Conservation (phyloP, 208 protist species). For the Herpetomonas tarakana region DNA sequence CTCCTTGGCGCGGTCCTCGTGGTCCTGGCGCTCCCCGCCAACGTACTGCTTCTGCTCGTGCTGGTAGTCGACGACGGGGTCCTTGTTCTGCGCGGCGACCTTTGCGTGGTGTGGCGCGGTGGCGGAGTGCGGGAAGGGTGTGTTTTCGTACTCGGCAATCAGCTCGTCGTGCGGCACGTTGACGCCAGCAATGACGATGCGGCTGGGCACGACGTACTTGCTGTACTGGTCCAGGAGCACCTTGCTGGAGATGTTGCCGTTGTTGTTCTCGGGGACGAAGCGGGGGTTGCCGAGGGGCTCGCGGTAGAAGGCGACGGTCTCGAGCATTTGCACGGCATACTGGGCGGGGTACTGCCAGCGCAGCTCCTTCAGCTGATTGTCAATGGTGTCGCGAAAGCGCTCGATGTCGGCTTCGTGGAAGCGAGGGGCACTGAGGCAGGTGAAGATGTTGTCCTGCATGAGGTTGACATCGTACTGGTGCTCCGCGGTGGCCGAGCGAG, state of each 20-base stretch:
- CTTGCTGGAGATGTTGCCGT: constrained; percentile 54
- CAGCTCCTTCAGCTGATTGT: constrained; percentile 83
- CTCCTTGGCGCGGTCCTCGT: constrained; percentile 79
- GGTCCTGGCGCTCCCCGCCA: constrained; percentile 76
- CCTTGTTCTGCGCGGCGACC: constrained; percentile 17
- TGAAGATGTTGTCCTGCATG: constrained; percentile 82
- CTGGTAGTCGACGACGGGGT: constrained; percentile 17
- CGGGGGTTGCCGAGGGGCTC: constrained; percentile 86
- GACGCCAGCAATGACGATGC: constrained; percentile 83
- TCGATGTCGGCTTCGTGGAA: constrained; percentile 83
- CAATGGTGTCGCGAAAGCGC: constrained; percentile 80
- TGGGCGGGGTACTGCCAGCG: constrained; percentile 74
- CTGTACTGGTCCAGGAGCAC: constrained; percentile 80
- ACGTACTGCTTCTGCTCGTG: constrained; percentile 73
- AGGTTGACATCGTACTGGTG: constrained; percentile 52
- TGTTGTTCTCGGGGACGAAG: constrained; percentile 73
- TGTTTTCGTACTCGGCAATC: constrained; percentile 86
- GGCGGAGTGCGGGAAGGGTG: constrained; percentile 64
- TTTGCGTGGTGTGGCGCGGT: constrained; percentile 62
- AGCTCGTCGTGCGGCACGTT: constrained; percentile 86
- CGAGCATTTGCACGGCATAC: constrained; percentile 76
- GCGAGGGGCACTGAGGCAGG: constrained; percentile 64
- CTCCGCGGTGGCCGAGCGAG: constrained; percentile 6
- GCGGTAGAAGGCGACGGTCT: constrained; percentile 86
- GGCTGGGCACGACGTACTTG: constrained; percentile 62